Base-by-base conservation (phyloP, 192 early-diverging fungal species). In the Spizellomyces punctatus region DNA sequence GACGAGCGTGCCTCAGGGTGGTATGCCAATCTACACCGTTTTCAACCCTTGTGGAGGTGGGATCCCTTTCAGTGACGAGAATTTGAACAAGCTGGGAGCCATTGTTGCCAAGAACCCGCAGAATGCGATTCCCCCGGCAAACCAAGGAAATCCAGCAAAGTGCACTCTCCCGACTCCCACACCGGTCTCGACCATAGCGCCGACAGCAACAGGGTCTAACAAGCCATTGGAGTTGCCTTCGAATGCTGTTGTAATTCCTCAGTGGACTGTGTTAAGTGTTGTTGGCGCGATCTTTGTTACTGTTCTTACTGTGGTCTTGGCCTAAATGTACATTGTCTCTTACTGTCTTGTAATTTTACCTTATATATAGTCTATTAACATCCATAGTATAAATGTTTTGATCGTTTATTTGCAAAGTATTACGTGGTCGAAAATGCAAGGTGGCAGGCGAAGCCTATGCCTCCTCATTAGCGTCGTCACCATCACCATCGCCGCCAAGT, bases 401-500 rank as follows among this genome's bases (percentile, higher is more conserved):
- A 36, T 36, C 3, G 27, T 36, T 36, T 36, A 36, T 36, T 36
- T 36, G 27, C 3, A 36, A 36, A 36, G 27, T 36, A 3, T 0
- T 36, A 36, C 27, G 27, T 36, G 27, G 27, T 36, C 27, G 3
- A 36, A 36, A 36, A 36, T 36, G 27, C 27, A 36, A 3, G 27
- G 27, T 2, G 27, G 27, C 3, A 36, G 27, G 27, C 27, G 27
- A 36, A 0, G 27, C 27, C 27, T 36, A 36, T 36, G 27, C 27
- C 27, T 36, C 63, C 16, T 64, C 63, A 22, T 64, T 46, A 21
- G 12, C 69, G 0, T 57, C 71, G 6, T 65, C 63, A 9, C 10
- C 71, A 9, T 65, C 71, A 10, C 41, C 71, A 7, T 64, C 71
- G 10, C 21, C 69, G 0, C 61, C 75, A 12, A 81, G 43, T 6